Conservation (phyloP, 2,329 filamentous ascomycete species). For the Diaporthe humulicola region DNA sequence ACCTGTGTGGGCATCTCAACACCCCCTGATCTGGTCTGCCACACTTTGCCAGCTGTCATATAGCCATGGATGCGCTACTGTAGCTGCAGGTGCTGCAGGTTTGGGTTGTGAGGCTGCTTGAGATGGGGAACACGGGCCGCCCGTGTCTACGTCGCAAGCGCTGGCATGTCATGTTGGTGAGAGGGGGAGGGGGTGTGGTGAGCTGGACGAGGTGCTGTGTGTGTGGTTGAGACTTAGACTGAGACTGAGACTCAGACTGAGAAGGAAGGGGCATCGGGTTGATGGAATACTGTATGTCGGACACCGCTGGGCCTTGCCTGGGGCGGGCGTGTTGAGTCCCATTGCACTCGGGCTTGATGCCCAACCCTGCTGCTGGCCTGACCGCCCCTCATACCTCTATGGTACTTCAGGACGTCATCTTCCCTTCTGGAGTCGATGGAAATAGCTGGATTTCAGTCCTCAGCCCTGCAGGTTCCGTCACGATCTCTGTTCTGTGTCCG, state of each 20-base stretch:
- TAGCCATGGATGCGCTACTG: slow-evolving; percentile 35
- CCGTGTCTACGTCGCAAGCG: slow-evolving; percentile 33
- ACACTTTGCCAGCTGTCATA: slow-evolving; percentile 34
- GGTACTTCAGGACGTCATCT: no score
- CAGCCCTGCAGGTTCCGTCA: slow-evolving; percentile 34
- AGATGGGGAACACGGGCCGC: slow-evolving; percentile 21
- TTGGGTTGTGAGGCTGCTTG: slow-evolving; percentile 29
- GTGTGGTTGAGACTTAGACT: not conserved
- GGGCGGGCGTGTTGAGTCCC: slow-evolving; percentile 6
- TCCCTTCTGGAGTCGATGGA: slow-evolving; percentile 7
- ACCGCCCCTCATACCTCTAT: slow-evolving; percentile 30
- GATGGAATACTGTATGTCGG: slow-evolving; percentile 6
- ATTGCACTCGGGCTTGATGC: slow-evolving; percentile 34
- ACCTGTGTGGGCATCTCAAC: slow-evolving; percentile 7
- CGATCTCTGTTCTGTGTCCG: slow-evolving; percentile 24
- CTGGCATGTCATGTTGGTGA: slow-evolving; percentile 19
- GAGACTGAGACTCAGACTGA: slow-evolving; percentile 22
- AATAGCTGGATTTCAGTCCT: not conserved
- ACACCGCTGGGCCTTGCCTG: slow-evolving; percentile 2
- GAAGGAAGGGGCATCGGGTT: slow-evolving; percentile 21
- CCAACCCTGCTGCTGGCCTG: slow-evolving; percentile 33
- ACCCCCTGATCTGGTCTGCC: slow-evolving; percentile 28
- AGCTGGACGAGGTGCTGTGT: not conserved
- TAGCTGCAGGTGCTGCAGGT: slow-evolving; percentile 30
- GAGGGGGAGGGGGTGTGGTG: not conserved